Evolutionary conservation across 805 yeast species (phyloP).

Genomic region (Yarrowia sp.): DNA sequence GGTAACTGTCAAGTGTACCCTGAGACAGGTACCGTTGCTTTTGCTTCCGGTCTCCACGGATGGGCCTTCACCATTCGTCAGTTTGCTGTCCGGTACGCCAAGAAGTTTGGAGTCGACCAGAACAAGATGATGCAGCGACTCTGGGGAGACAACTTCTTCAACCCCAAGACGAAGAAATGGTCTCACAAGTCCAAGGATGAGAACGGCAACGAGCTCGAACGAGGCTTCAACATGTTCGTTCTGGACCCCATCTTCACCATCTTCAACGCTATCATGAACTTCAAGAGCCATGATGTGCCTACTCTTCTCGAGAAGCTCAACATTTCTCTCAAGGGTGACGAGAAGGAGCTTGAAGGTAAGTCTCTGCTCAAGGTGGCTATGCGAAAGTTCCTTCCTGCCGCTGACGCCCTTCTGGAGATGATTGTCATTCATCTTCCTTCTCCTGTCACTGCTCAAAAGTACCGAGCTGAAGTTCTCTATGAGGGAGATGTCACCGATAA

Average conservation of each 20-base stretch:
- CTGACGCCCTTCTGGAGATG: constrained; percentile 99
- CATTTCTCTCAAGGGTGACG: constrained; percentile 91
- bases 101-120: constrained; percentile 99
- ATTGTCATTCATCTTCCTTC: constrained; percentile 98
- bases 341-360: constrained; percentile 98
- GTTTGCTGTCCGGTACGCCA: constrained; percentile 96
- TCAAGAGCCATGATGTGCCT: constrained; percentile 97
- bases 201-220: constrained; percentile 91
- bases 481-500: constrained; percentile 94
- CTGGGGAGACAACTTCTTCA: constrained; percentile 99
- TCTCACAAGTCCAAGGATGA: constrained; percentile 94
- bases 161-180: constrained; percentile 99
- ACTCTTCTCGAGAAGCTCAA: constrained; percentile 90
- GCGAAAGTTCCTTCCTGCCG: constrained; percentile 99
- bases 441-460: constrained; percentile 97
- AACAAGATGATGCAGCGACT: constrained; percentile 97
- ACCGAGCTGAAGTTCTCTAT: constrained; percentile 99
- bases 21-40: constrained; percentile 98
- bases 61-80: constrained; percentile 99
- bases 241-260: constrained; percentile 98
- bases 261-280: constrained; percentile 97
- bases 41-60: constrained; percentile 99
- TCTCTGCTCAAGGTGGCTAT: constrained; percentile 96
- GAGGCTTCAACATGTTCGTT: constrained; percentile 99
- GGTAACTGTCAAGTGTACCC: constrained; percentile 99